Base-by-base conservation (phyloP, 108 stramenopile genomes). In the Licmophora abbreviata region DNA sequence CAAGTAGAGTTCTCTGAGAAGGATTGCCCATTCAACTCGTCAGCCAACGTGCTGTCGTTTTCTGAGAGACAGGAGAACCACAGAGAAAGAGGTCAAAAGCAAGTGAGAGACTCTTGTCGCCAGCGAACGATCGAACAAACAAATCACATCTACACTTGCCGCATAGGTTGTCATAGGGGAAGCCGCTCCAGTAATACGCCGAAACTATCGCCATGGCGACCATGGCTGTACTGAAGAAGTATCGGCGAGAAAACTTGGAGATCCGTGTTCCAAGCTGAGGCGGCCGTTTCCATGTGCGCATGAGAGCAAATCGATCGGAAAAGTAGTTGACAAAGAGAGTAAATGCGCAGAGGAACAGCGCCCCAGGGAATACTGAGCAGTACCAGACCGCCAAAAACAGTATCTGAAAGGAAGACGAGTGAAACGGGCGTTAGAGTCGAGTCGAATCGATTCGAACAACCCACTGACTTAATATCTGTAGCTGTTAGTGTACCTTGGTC, bases 131-230 rank as follows among this genome's bases (percentile, higher is more conserved):
- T 5, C 18, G 38, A 5, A 40, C 20, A 18, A 5, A 2, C 15
- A 40, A 40, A 35, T 35, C 34, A 35, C 2, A 40, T 2, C 38
- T 18, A 1, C 38, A 40, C 38, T 47, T 69, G 7, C 49, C 44
- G 48, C 92, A 93, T 10, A 93, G 44, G 56, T 88, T 90, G 59
- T 93, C 92, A 51, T 62, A 93, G 14, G 88, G 83, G 51, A 90
- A 93, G 1, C 82, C 85, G 0, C 77, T 42, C 74, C 84, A 93
- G 44, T 66, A 71, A 52, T 85, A 93, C 0, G 83, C 68, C 2
- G 81, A 85, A 18, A 73, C 29, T 29, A 93, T 32, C 10, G 83
- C 85, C 76, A 87, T 69, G 0, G 69, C 71, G 18, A 56, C 59
- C 46, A 85, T 55, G 12, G 90, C 69, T 24, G 61, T 31, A 10